These are phyloP conservation scores for Mycena pura DNA, from an alignment of 768 basidiomycete genomes.

Conservation along the genomic window DNA sequence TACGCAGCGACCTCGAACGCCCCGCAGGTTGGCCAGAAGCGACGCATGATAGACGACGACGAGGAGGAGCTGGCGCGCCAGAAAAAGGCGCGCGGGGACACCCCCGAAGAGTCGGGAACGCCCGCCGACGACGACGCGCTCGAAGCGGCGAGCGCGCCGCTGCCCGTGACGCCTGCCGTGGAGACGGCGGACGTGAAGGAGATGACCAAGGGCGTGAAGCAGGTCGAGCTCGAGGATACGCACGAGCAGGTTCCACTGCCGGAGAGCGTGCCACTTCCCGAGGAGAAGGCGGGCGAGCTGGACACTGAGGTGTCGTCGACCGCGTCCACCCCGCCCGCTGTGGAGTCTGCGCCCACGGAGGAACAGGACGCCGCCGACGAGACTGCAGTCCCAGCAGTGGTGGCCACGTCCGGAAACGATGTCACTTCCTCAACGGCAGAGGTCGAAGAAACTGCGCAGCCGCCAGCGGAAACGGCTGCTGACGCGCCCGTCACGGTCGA, in stretches of 20 bases:
- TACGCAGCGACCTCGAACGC: conserved; percentile 80
- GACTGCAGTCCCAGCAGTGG: not conserved
- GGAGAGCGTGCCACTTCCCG: conserved; percentile 47
- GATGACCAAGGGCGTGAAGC: conserved; percentile 72
- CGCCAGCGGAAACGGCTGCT: not conserved
- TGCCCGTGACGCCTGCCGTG: conserved; percentile 36
- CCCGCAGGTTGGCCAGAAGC: conserved; percentile 71
- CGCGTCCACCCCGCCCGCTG: conserved; percentile 28
- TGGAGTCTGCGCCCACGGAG: conserved; percentile 18
- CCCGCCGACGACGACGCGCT: conserved; percentile 33
- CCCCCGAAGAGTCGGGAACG: conserved; percentile 31
- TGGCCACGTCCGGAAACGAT: not conserved
- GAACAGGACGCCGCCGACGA: conserved; percentile 1
- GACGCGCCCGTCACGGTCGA: not conserved
- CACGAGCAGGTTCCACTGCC: conserved; percentile 35
- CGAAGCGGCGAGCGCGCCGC: conserved; percentile 34
- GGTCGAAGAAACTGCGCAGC: not conserved
- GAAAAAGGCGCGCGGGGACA: conserved; percentile 55
- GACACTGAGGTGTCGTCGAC: conserved; percentile 38
- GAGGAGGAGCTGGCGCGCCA: conserved; percentile 46
- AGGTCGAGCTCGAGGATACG: conserved; percentile 66
- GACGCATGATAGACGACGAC: conserved; percentile 59
- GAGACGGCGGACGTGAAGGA: conserved; percentile 67
- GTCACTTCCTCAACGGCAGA: not conserved
- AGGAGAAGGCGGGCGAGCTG: conserved; percentile 46